phyloP scores from a whole-genome alignment of 208 protist species.

The Wallacemonas sp. region DNA sequence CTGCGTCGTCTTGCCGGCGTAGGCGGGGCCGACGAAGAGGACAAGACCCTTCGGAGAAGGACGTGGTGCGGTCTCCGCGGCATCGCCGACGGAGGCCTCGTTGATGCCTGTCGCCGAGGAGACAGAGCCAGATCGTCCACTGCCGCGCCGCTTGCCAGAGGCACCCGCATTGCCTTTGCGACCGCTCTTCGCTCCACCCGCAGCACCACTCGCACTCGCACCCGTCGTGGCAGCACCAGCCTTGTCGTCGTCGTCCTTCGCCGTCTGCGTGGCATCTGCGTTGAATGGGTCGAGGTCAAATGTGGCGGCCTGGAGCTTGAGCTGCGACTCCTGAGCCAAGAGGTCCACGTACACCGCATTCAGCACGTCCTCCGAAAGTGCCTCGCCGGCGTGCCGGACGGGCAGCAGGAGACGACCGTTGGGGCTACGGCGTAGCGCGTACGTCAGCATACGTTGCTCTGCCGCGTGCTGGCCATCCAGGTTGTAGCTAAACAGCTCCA shows the following conservation, averaged over 20 bases:
- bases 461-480: slow-evolving; percentile 70
- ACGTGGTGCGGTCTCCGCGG: neutral
- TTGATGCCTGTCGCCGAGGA: neutral
- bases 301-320: slow-evolving; percentile 16
- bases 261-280: neutral
- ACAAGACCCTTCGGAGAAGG: slow-evolving; percentile 26
- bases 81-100: neutral
- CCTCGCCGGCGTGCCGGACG: slow-evolving; percentile 54
- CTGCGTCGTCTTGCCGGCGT: slow-evolving; percentile 74
- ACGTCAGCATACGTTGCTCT: slow-evolving; percentile 70
- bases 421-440: slow-evolving; percentile 24
- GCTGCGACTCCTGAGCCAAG: slow-evolving; percentile 21
- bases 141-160: neutral
- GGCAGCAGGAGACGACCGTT: slow-evolving; percentile 66
- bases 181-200: slow-evolving; percentile 2
- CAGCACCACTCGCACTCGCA: neutral
- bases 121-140: neutral
- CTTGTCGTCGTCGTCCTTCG: slow-evolving; percentile 17
- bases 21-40: slow-evolving; percentile 78
- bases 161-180: slow-evolving; percentile 1
- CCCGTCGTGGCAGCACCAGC: neutral
- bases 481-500: slow-evolving; percentile 90
- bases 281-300: slow-evolving; percentile 2
- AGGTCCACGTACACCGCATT: slow-evolving; percentile 61
- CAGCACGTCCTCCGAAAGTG: slow-evolving; percentile 65